Evolutionary conservation across 2,329 filamentous ascomycete genomes (phyloP).

Genomic region (Monilinia polystroma): DNA sequence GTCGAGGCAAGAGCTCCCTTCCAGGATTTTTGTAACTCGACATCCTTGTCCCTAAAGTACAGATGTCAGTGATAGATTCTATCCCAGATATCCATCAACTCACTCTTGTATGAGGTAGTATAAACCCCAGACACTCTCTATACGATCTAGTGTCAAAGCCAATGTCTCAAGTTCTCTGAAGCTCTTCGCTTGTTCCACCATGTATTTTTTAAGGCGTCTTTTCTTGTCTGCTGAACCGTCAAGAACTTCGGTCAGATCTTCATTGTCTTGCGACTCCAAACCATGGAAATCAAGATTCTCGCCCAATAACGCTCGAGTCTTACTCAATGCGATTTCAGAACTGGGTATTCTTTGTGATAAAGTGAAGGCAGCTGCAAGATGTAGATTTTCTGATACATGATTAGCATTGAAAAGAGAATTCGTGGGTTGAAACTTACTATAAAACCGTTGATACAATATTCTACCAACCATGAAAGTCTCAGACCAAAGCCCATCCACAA

Average conservation of each 20-base stretch:
- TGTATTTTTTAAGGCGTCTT: conserved; percentile 34
- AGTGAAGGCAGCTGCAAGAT: conserved; percentile 54
- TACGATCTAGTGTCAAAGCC: conserved; percentile 61
- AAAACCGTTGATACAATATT: conserved; percentile 77
- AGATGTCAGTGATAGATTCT: background rate
- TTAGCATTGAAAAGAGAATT: conserved; percentile 25
- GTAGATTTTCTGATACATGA: conserved; percentile 41
- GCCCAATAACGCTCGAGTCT: conserved; percentile 44
- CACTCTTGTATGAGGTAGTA: conserved; percentile 32
- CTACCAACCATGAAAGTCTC: conserved; percentile 67
- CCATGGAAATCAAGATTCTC: conserved; percentile 42
- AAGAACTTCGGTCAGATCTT: conserved; percentile 37
- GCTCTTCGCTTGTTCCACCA: conserved; percentile 57
- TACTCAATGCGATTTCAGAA: conserved; percentile 42
- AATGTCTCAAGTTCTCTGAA: conserved; percentile 70
- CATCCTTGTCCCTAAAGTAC: background rate
- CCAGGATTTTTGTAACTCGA: conserved; percentile 47
- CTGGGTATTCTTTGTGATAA: conserved; percentile 52
- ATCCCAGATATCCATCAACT: conserved; percentile 20
- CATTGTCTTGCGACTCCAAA: conserved; percentile 33
- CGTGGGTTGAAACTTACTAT: conserved; percentile 61
- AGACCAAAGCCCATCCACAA: conserved; percentile 70
- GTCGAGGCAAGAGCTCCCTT: conserved; percentile 54
- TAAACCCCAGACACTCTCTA: conserved; percentile 59
- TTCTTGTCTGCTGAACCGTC: conserved; percentile 43